Evolutionary conservation across 768 basidiomycete genomes (phyloP), one percentile per base, ranked within the genome.

Genomic region (Asterophora parasitica): DNA sequence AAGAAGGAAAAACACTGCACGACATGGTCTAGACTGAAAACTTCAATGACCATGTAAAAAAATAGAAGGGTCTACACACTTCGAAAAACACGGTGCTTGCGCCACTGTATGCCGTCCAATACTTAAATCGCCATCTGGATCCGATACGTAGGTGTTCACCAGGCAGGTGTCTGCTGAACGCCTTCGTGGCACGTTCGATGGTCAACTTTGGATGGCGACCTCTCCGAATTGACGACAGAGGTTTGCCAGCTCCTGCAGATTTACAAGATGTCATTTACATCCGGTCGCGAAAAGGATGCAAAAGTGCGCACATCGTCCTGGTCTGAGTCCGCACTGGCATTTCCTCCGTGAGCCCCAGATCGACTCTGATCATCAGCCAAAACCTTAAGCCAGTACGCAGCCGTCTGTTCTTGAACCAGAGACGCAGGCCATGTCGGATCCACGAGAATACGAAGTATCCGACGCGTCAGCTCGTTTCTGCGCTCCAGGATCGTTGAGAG

Each of bases 381-480:
- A 12, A 31, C 28, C 23, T 54, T 43, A 11, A 57, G 34, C 56
- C 56, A 57, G 36, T 52, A 57, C 19, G 40, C 28, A 13, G 36
- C 51, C 4, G 45, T 45, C 16, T 48, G 56, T 1, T 43, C n/a
- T 30, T 44, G 12, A 0, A 41, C 28, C 5, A 42, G 38, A 16
- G 49, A 23, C 30, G 48, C 32, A 17, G 45, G 39, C 17, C 41
- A 20, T 17, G 48, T 49, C 12, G 44, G 34, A 42, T 57, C 48
- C 38, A 44, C 36, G 10, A 52, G 52, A 32, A 58, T 41, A 10
- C 54, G 54, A 23, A 58, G 41, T 15, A 58, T 58, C 26, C 54
- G 57, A 41, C 54, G 57, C 12, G 49, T 50, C 32, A 50, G 32
- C 38, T 55, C 53, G 33, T 54, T 54, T 23, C 52, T 26, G 15